A percentile compares a stretch with the other conserved stretches of the same genome.
Evolutionary conservation across 148 eudicot species (phyloP).

Genomic region (Camellia granthamiana): DNA sequence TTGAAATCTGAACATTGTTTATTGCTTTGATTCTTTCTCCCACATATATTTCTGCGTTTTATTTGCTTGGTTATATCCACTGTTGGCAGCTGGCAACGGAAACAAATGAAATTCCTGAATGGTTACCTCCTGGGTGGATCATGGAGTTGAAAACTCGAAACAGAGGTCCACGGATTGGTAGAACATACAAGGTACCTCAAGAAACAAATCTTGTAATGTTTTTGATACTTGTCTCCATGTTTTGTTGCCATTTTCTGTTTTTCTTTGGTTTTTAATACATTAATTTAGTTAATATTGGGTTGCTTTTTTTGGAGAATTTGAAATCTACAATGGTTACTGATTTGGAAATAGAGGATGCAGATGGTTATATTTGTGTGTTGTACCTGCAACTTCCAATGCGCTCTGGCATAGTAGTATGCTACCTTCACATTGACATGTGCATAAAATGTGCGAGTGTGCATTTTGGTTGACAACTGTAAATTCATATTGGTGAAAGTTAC

Average conservation of each 20-base stretch:
- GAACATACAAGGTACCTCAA: constrained; percentile 42
- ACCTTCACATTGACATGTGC: background rate
- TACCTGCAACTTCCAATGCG: background rate
- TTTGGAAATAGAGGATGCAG: background rate
- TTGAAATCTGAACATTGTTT: background rate
- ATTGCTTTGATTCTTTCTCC: constrained; percentile 11
- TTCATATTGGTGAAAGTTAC: background rate
- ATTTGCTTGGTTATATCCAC: constrained; percentile 14
- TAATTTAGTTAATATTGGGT: background rate
- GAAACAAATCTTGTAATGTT: background rate
- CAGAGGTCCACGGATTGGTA: constrained; percentile 30
- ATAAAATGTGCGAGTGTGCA: background rate
- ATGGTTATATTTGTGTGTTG: background rate
- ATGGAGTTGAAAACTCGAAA: constrained; percentile 40
- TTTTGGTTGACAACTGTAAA: background rate
- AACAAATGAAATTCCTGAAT: constrained; percentile 36
- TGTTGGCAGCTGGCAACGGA: constrained; percentile 20
- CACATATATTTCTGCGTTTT: constrained; percentile 5
- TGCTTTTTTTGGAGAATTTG: background rate
- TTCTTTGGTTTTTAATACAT: background rate
- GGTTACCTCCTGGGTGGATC: constrained; percentile 74
- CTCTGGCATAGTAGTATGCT: background rate
- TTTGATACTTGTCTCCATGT: background rate
- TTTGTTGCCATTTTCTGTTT: constrained; percentile 5
- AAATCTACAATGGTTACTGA: background rate